These are phyloP conservation scores for Kazachstania psychrophila DNA, from an alignment of 805 yeast species.

Conservation along the genomic window DNA sequence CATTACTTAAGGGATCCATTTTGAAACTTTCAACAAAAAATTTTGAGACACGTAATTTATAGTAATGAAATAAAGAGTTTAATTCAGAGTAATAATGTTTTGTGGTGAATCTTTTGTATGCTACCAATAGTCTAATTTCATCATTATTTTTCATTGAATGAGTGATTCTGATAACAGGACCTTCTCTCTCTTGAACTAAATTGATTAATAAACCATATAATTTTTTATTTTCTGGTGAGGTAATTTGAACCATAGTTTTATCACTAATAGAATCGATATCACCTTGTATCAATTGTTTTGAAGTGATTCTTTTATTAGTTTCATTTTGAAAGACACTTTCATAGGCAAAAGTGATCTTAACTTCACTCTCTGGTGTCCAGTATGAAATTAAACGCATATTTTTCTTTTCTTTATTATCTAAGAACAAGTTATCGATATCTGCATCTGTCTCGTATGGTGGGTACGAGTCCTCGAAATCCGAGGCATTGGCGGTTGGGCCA, in stretches of 20 bases:
- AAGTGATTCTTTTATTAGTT: constrained; percentile 6
- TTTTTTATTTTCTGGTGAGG: constrained; percentile 68
- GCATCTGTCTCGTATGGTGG: constrained; percentile 52
- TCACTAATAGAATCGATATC: constrained; percentile 69
- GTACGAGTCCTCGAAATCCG: constrained; percentile 11
- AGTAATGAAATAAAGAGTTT: constrained; percentile 78
- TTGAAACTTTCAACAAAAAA: constrained; percentile 86
- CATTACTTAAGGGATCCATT: constrained; percentile 29
- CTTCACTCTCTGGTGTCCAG: constrained; percentile 30
- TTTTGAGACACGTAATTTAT: constrained; percentile 73
- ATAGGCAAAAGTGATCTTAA: constrained; percentile 54
- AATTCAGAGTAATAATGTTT: constrained; percentile 83
- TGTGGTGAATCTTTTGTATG: constrained; percentile 75
- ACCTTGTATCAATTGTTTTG: constrained; percentile 19
- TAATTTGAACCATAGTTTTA: constrained; percentile 62
- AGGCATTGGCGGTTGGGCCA: neutral
- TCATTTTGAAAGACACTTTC: constrained; percentile 45
- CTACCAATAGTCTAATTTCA: constrained; percentile 83
- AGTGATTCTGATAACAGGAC: constrained; percentile 86
- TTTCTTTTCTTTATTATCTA: constrained; percentile 51
- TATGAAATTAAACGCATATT: constrained; percentile 69
- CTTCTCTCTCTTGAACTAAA: constrained; percentile 64
- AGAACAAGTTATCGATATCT: constrained; percentile 71
- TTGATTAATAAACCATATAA: constrained; percentile 65
- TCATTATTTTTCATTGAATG: constrained; percentile 62